These are phyloP conservation scores for Apiospora pterosperma DNA, from an alignment of 2,329 filamentous ascomycete genomes.

Conservation along the genomic window DNA sequence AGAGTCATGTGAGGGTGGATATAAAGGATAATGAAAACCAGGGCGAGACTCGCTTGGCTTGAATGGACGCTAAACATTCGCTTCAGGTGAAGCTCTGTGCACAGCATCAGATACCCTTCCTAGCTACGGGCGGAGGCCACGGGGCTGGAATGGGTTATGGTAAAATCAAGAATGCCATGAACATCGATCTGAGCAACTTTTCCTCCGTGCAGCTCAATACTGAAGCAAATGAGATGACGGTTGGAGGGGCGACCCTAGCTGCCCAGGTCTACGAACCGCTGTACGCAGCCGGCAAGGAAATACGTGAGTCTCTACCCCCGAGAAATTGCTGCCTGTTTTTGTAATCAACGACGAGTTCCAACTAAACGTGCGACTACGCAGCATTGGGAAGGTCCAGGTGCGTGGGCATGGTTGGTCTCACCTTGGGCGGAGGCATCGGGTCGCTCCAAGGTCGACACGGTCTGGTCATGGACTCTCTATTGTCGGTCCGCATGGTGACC, in stretches of 20 bases:
- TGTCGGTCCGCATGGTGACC: constrained; percentile 22
- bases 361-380: neutral
- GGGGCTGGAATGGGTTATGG: constrained; percentile 21
- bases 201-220: neutral
- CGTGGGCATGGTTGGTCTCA: constrained; percentile 16
- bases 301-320: too few relatives aligned
- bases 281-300: constrained; percentile 12
- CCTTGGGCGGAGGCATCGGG: constrained; percentile 20
- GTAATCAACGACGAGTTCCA: neutral
- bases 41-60: too few relatives aligned
- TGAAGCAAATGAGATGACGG: neutral
- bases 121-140: neutral
- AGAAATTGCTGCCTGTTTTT: neutral
- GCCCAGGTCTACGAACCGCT: constrained; percentile 9
- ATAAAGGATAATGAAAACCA: too few relatives aligned
- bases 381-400: constrained; percentile 11
- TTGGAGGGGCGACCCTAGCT: neutral
- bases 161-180: constrained; percentile 17
- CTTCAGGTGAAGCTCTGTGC: constrained; percentile 15
- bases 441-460: constrained; percentile 16
- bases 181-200: neutral
- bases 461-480: constrained; percentile 21
- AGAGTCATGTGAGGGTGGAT: too few relatives aligned
- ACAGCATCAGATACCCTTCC: constrained; percentile 17
- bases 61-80: too few relatives aligned